Percentiles rank a stretch among this genome's conserved stretches.
Conservation (phyloP, 1,284 basidiomycete species). For the Sanghuangporus baumii region DNA sequence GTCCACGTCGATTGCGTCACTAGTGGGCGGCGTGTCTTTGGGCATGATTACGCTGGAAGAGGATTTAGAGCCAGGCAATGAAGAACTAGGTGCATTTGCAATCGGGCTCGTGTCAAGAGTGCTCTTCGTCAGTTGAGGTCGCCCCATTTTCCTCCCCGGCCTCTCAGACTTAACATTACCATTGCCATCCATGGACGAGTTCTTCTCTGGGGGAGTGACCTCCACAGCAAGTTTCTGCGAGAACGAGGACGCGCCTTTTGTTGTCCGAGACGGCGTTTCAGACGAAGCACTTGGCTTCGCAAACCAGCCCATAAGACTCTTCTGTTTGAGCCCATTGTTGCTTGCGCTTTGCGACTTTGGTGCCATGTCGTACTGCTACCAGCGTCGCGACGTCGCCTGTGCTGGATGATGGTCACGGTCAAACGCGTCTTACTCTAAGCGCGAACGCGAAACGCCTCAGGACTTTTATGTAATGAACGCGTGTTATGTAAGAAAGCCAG, state of each 20-base stretch:
- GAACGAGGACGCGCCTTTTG: conserved; percentile 20
- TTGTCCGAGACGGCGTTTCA: not conserved
- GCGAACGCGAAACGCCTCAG: not conserved
- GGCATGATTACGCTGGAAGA: conserved; percentile 19
- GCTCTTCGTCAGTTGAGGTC: conserved; percentile 23
- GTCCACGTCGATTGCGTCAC: conserved; percentile 69
- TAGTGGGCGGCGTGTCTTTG: conserved; percentile 66
- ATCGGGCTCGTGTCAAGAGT: conserved; percentile 22
- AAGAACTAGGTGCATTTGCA: conserved; percentile 8
- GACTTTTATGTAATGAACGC: not conserved
- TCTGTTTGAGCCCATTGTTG: conserved; percentile 50
- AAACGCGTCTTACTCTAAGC: not conserved
- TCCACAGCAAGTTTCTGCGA: conserved; percentile 24
- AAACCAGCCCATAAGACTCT: conserved; percentile 69
- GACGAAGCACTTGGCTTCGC: conserved; percentile 31
- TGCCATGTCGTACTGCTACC: conserved; percentile 1
- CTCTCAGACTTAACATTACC: conserved; percentile 21
- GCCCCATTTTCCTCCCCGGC: conserved; percentile 25
- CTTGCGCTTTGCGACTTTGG: conserved; percentile 3
- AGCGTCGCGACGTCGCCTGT: not conserved
- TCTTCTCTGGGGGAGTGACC: conserved; percentile 21
- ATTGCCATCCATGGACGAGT: conserved; percentile 24
- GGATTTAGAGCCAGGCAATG: conserved; percentile 19
- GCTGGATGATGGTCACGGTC: not conserved
- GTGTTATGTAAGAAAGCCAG: not conserved